Conservation (phyloP, 805 yeast species). For the Candida boidinii region DNA sequence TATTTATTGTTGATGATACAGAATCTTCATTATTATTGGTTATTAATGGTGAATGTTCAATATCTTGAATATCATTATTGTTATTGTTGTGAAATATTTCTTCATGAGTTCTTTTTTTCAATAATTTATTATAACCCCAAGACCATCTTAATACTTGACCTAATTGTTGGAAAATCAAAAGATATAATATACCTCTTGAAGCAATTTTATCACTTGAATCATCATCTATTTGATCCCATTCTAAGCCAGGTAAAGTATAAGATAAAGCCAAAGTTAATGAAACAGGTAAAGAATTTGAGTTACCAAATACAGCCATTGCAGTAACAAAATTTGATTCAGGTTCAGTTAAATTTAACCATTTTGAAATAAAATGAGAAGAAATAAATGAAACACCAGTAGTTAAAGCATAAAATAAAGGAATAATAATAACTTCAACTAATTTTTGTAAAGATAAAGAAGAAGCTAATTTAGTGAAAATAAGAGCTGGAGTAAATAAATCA, state of each 20-base stretch:
- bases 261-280: slow-evolving; percentile 77
- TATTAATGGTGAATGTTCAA: too few species aligned
- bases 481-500: slow-evolving; percentile 89
- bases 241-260: slow-evolving; percentile 63
- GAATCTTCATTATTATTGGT: background rate
- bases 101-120: slow-evolving; percentile 39
- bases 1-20: too few species aligned
- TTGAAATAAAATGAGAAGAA: slow-evolving; percentile 51
- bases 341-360: slow-evolving; percentile 47
- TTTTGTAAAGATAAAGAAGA: slow-evolving; percentile 64
- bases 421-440: slow-evolving; percentile 69
- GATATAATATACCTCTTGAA: slow-evolving; percentile 66
- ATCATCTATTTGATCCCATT: slow-evolving; percentile 65
- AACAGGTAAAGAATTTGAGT: slow-evolving; percentile 91
- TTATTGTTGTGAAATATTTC: slow-evolving; percentile 25
- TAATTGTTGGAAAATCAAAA: slow-evolving; percentile 71
- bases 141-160: slow-evolving; percentile 82
- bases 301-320: slow-evolving; percentile 96
- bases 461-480: slow-evolving; percentile 77
- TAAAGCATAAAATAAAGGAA: slow-evolving; percentile 77
- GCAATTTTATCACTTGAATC: slow-evolving; percentile 67
- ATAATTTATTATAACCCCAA: slow-evolving; percentile 72
- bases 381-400: slow-evolving; percentile 69
- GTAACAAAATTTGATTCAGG: slow-evolving; percentile 86
- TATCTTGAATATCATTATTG: too few species aligned